Conservation (phyloP, 331 rosid species). For the Malus hybrid region DNA sequence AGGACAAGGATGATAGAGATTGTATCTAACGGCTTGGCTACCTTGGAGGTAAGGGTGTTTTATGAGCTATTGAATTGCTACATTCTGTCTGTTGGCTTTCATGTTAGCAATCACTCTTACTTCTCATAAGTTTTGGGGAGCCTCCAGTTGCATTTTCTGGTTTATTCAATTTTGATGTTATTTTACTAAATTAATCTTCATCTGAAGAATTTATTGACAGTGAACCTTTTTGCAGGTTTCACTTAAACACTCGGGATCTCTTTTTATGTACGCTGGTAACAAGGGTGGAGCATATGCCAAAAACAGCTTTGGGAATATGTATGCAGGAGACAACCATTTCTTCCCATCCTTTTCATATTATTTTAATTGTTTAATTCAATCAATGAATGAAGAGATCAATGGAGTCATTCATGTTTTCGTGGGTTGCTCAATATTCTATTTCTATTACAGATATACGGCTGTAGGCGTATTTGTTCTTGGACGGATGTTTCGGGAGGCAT, state of each 20-base stretch:
- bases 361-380: not conserved
- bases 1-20: constrained; percentile 91
- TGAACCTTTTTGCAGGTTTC: constrained; percentile 66
- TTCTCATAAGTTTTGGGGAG: not conserved
- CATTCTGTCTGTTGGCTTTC: not conserved
- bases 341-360: not conserved
- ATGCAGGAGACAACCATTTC: constrained; percentile 25
- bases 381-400: not conserved
- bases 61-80: not conserved
- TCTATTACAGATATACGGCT: constrained; percentile 81
- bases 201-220: constrained; percentile 11
- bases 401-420: not conserved
- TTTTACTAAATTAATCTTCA: constrained; percentile 18
- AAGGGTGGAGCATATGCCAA: constrained; percentile 97
- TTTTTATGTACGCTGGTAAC: constrained; percentile 95
- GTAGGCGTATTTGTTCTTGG: constrained; percentile 99
- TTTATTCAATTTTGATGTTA: not conserved
- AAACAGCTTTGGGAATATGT: constrained; percentile 97
- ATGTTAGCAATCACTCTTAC: not conserved
- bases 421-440: constrained; percentile 3
- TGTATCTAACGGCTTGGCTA: constrained; percentile 81
- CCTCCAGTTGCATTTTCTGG: not conserved
- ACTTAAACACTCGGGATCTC: constrained; percentile 97
- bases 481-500: constrained; percentile 74
- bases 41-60: constrained; percentile 63